These are phyloP conservation scores for Tephrocybe rancida DNA, from an alignment of 768 basidiomycete species.

Conservation along the genomic window DNA sequence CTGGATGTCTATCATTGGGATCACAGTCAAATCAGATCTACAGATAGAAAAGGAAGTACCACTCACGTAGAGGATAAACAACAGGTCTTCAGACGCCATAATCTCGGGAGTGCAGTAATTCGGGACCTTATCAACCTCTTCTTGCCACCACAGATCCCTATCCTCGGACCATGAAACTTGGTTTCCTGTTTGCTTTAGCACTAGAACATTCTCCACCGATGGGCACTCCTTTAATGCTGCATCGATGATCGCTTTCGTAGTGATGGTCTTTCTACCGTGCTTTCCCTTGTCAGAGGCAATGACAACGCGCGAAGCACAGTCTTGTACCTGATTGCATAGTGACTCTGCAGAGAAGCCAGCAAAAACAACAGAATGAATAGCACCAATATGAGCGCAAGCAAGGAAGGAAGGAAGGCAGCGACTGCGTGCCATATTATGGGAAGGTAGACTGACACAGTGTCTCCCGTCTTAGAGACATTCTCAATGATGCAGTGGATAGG, in stretches of 20 bases:
- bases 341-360: slow-evolving; percentile 97
- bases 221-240: slow-evolving; percentile 86
- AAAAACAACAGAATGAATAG: slow-evolving; percentile 96
- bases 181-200: slow-evolving; percentile 85
- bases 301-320: slow-evolving; percentile 88
- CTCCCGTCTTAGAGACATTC: slow-evolving; percentile 97
- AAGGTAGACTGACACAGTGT: slow-evolving; percentile 90
- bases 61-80: slow-evolving; percentile 98
- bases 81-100: slow-evolving; percentile 92
- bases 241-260: slow-evolving; percentile 93
- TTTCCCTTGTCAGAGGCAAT: slow-evolving; percentile 95
- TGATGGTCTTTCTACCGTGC: slow-evolving; percentile 93
- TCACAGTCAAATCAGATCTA: slow-evolving; percentile 10
- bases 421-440: slow-evolving; percentile 97
- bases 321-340: slow-evolving; percentile 87
- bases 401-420: slow-evolving; percentile 97
- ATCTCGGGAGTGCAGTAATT: slow-evolving; percentile 87
- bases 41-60: background rate
- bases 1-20: slow-evolving; percentile 77
- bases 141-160: slow-evolving; percentile 96
- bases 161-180: slow-evolving; percentile 80
- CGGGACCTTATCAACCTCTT: slow-evolving; percentile 82
- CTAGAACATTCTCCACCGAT: slow-evolving; percentile 86
- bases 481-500: slow-evolving; percentile 98
- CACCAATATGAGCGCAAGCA: slow-evolving; percentile 96